Evolutionary conservation across 768 basidiomycete genomes (phyloP), one percentile per base, ranked within the genome.

Genomic region (Auricularia sp.): DNA sequence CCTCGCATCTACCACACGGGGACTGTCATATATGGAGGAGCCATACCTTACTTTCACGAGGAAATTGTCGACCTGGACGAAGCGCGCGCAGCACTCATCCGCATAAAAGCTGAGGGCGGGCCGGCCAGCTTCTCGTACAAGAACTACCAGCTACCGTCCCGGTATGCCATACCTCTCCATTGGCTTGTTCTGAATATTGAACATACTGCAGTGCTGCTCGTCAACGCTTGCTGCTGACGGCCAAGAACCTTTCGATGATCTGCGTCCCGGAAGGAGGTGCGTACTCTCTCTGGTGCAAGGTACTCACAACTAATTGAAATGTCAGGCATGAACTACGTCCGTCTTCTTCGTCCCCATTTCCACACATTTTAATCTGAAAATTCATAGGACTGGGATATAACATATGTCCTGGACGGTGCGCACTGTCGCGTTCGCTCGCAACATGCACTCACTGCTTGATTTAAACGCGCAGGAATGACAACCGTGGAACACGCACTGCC

Each of bases 331-430:
- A 66, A 66, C 16, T 18, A 51, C 6, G 47, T 51, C 16, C 18
- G 47, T 51, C 47, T 18, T 51, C 14, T 51, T 2, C 3, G 37
- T 4, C 8, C 13, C 18, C 18, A 1, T 65, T 29, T 18, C 4
- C 8, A 51, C 54, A 24, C 11, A 44, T 29, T 14, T n/a, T 18
- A 54, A 34, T 21, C 8, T 47, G 61, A 80, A 8, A 88, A 89
- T 88, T 88, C 87, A 70, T 84, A 79, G 35, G 88, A 90, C 69
- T 90, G 89, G 89, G 88, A 90, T 69, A 73, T 84, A 68, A 88
- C 89, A 0, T 90, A 89, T 68, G 88, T 90, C 64, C 75, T 88
- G n/a, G 89, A 90, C 69, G 89, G 88, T 85, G 65, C 65, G 76
- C 29, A 29, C 29, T 29, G 29, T 29, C 29, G 29, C 29, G 29